These are phyloP conservation scores for Monosporascus cannonballus DNA, from an alignment of 2,329 filamentous ascomycete species.

Conservation along the genomic window DNA sequence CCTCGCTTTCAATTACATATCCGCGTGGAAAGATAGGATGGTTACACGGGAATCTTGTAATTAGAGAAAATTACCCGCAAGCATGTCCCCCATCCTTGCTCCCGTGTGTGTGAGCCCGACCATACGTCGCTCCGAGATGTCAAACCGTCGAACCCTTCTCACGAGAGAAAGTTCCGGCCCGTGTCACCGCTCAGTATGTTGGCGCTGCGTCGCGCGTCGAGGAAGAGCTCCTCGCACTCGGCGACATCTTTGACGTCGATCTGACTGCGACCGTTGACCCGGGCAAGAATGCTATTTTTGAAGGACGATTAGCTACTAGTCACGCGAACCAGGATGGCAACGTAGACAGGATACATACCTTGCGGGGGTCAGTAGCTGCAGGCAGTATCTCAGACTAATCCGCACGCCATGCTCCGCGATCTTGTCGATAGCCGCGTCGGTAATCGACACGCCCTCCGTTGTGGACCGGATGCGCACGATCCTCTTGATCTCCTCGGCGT, in stretches of 20 bases:
- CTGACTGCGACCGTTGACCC: constrained; percentile 70
- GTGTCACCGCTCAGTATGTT: constrained; percentile 58
- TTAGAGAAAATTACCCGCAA: constrained; percentile 4
- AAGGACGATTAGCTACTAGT: not conserved
- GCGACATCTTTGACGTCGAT: constrained; percentile 73
- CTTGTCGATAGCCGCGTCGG: constrained; percentile 78
- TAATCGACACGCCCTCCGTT: constrained; percentile 74
- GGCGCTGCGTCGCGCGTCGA: constrained; percentile 75
- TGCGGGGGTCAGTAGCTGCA: constrained; percentile 84
- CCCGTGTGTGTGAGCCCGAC: constrained; percentile 10
- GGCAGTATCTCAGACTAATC: constrained; percentile 85
- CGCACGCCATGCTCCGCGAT: constrained; percentile 81
- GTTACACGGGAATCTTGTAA: constrained; percentile 8
- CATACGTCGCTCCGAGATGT: constrained; percentile 10
- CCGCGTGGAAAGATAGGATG: too few species aligned
- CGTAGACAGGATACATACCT: constrained; percentile 42
- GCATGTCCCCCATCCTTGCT: too few species aligned
- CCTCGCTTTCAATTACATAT: too few species aligned
- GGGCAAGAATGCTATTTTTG: constrained; percentile 67
- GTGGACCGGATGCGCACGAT: constrained; percentile 82
- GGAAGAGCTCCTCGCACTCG: constrained; percentile 79
- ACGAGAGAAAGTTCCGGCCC: constrained; percentile 59
- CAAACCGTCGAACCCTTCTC: constrained; percentile 18
- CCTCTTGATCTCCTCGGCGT: constrained; percentile 80
- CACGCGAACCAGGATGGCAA: too few species aligned